Base-by-base conservation (phyloP, 139 green algal species). In the Chlorella ohadii region DNA sequence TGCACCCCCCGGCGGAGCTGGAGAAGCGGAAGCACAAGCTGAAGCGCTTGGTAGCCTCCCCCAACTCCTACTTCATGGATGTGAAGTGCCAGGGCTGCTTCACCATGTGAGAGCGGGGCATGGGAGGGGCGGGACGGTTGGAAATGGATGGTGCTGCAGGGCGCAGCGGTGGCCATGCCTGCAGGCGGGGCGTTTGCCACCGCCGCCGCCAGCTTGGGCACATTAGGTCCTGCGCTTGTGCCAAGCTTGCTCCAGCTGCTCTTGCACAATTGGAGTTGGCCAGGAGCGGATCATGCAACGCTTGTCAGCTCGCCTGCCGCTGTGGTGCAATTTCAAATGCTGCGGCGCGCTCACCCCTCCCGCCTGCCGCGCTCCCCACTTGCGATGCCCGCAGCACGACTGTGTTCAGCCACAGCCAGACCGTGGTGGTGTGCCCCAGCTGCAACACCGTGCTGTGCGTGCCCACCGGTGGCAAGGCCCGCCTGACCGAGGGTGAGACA, bases 61-160 rank as follows among this genome's bases (percentile, higher is more conserved):
- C 96, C 47, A 98, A 98, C 93, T 92, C 86, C 22, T 96, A 95
- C 87, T 94, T 98, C 94, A 97, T 98, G 96, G 94, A 98, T 88
- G 96, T 99, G 64, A 98, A 98, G 89, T 99, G 96, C 94, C 94
- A 98, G 88, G 96, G 95, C 65, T 98, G 96, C 94, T 98, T 98
- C 85, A 94, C 94, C 82, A 98, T 98, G 94, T 97, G 76, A 85
- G 88, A 44, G 33, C 22, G 56, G 33, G 3, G 9, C 36, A 2
- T 11, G 6, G 33, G 59, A 31, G 31, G 74, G 23, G 28, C 36
- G 16, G 16, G 41, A n/a, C n/a, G 4, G 0, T 31, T 0, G 33
- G 4, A 51, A 16, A 3, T 13, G 34, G 13, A 16, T 20, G 55
- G n/a, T 19, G 13, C 0, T 2, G 31, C n/a, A 3, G 44, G 72